Evolutionary conservation across 73 alveolate genomes (phyloP), one percentile per base, ranked within the genome.

Genomic region (Durusdinium trenchii): DNA sequence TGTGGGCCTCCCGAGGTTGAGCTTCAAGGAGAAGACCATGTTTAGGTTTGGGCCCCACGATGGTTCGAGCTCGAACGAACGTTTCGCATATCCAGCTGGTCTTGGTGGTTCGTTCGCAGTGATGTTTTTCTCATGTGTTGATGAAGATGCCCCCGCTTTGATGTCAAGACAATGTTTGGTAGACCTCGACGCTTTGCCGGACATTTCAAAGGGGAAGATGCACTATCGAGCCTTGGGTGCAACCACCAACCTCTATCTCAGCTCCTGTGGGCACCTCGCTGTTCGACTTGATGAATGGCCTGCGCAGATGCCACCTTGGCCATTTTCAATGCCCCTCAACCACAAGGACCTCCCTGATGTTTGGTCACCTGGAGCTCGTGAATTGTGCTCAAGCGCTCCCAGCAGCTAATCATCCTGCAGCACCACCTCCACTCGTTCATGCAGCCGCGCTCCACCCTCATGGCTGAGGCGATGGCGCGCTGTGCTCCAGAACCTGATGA

Each of bases 281-380:
- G 82, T 69, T 6, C 47, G 82, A 10, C 7, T 69, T 46, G 82
- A 69, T n/a, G 82, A 69, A 69, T 69, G 82, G 82, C 82, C 82
- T 2, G 6, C 47, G 20, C 6, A 23, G 20, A 69, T 69, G 82
- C 82, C 82, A 30, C 30, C 4, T 2, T 69, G 82, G 82, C 82
- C 82, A 14, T 69, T 46, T 69, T 14, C 32, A 16, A 69, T 69
- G 82, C 14, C 16, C 7, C 18, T 69, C n/a, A n/a, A 69, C 50
- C 6, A 6, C 18, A 48, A 69, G 2, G 2, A 35, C 30, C 82
- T 69, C 5, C 82, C 82, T 35, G 82, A 69, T 69, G 82, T 69
- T 14, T 69, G 82, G 82, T 46, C 82, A 6, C 87, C 87, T 43
- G 36, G 40, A 7, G 87, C 87, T 6, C 10, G 12, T 9, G 6